A percentile compares a stretch with the other conserved stretches of the same genome.
Conservation (phyloP, 257 asterid genomes). For the Henckelia pumila region DNA sequence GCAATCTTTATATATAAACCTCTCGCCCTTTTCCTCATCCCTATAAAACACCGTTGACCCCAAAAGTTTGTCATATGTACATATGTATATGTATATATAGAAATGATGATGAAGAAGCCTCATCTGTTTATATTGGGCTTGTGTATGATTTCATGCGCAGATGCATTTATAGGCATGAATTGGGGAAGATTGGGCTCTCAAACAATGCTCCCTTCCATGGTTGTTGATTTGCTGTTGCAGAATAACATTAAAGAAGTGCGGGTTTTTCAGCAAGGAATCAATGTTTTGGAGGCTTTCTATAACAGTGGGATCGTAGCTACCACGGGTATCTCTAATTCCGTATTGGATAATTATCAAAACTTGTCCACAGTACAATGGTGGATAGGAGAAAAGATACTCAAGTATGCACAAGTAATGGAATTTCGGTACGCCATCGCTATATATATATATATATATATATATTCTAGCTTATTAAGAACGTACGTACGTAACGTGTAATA, state of each 20-base stretch:
- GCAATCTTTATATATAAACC: no score
- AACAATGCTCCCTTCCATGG: conserved; percentile 40
- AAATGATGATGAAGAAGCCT: no score
- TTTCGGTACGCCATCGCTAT: no score
- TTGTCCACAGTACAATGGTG: neutral
- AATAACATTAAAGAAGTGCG: conserved; percentile 4
- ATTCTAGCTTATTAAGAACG: no score
- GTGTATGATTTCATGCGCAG: neutral
- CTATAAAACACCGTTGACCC: no score
- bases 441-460: no score
- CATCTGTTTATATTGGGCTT: no score
- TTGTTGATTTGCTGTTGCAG: conserved; percentile 36
- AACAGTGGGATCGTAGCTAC: conserved; percentile 17
- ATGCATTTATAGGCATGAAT: conserved; percentile 25
- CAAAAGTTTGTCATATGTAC: no score
- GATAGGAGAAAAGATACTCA: neutral
- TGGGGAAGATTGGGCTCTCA: conserved; percentile 38
- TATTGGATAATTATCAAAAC: neutral
- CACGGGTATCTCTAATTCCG: neutral
- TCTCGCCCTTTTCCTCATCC: no score
- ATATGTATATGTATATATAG: no score
- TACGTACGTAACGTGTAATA: no score
- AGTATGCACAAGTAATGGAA: neutral
- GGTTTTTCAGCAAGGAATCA: neutral
- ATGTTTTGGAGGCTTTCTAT: conserved; percentile 27